Conservation (phyloP, 2,329 filamentous ascomycete genomes). For the Trichoderma harzianum region DNA sequence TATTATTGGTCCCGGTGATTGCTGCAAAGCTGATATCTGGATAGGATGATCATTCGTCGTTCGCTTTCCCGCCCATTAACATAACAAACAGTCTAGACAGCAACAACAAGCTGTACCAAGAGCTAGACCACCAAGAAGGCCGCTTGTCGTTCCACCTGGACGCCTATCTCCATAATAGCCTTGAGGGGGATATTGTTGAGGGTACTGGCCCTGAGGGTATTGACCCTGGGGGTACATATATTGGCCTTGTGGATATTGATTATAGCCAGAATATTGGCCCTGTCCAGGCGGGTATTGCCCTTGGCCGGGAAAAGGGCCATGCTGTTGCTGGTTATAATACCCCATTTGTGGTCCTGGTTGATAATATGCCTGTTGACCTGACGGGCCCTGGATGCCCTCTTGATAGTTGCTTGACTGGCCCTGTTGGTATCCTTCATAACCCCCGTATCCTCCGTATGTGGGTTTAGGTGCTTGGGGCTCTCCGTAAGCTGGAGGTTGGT, state of each 20-base stretch:
- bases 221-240: neutral
- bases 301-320: conserved; percentile 31
- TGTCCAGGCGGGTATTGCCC: conserved; percentile 29
- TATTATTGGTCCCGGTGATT: neutral
- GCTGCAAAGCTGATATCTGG: neutral
- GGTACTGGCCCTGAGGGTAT: conserved; percentile 31
- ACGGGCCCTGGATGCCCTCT: conserved; percentile 28
- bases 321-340: conserved; percentile 42
- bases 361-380: conserved; percentile 37
- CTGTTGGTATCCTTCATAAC: conserved; percentile 26
- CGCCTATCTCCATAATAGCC: conserved; percentile 35
- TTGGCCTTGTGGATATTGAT: neutral
- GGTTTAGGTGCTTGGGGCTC: conserved; percentile 39
- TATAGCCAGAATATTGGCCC: neutral
- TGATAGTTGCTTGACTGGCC: conserved; percentile 30
- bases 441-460: conserved; percentile 39
- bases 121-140: conserved; percentile 45
- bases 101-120: conserved; percentile 56
- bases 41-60: neutral
- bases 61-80: conserved; percentile 22
- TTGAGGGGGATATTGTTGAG: conserved; percentile 22
- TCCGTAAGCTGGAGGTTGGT: conserved; percentile 50
- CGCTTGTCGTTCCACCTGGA: conserved; percentile 25
- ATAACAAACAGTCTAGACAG: conserved; percentile 57
- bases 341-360: conserved; percentile 42